phyloP scores from a whole-genome alignment of 176 grass and related monocot genomes.

The Lolium perenne region DNA sequence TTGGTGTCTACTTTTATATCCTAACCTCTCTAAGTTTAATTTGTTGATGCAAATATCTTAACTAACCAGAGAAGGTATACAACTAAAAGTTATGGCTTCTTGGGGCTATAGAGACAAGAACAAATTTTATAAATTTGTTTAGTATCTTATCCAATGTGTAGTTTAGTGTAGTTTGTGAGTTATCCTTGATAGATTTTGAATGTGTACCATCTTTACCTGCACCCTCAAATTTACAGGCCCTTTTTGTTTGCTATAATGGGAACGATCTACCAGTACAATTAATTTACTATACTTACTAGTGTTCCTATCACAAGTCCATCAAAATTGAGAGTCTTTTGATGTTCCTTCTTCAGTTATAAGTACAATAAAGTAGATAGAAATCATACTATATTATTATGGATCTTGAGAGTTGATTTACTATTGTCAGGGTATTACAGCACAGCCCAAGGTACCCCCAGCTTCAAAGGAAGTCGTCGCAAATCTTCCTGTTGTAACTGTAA shows the following conservation, averaged over 20 bases:
- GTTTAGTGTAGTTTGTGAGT: neutral
- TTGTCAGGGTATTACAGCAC: constrained; percentile 59
- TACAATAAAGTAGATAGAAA: neutral
- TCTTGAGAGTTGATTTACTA: constrained; percentile 2
- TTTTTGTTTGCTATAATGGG: neutral
- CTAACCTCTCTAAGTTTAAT: constrained; percentile 16
- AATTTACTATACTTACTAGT: constrained; percentile 14
- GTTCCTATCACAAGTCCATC: neutral
- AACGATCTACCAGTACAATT: neutral
- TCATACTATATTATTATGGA: constrained; percentile 10
- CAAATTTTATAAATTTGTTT: neutral
- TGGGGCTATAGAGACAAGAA: neutral
- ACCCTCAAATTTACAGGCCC: constrained; percentile 1
- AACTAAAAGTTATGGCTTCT: constrained; percentile 21
- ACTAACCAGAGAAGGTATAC: constrained; percentile 2
- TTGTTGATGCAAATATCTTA: constrained; percentile 16
- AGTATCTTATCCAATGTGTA: constrained; percentile 12
- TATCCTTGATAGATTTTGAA: constrained; percentile 21
- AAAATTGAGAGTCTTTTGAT: neutral
- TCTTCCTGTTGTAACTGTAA: constrained; percentile 77
- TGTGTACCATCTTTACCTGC: neutral
- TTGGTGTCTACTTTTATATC: neutral
- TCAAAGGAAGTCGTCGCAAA: constrained; percentile 94
- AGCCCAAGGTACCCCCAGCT: constrained; percentile 72
- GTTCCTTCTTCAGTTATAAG: constrained; percentile 7